These are phyloP conservation scores for Phialophora chinensis DNA, from an alignment of 2,329 filamentous ascomycete genomes.

Conservation along the genomic window DNA sequence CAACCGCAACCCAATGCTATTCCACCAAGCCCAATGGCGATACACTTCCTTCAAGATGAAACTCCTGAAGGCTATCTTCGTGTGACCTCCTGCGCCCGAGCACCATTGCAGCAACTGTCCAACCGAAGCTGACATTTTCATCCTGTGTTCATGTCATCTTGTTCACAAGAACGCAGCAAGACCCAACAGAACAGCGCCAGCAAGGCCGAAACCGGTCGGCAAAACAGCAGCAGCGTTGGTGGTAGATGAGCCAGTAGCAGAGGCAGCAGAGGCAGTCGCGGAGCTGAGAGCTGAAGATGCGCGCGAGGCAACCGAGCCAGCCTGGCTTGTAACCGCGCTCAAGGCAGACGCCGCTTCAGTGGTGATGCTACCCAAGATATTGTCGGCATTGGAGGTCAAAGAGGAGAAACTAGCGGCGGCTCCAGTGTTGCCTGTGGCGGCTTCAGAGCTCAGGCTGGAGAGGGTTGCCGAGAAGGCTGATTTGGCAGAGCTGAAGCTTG, in stretches of 20 bases:
- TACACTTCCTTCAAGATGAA: background rate
- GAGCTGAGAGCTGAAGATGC: conserved; percentile 25
- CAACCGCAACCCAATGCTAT: background rate
- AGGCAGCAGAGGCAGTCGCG: conserved; percentile 15
- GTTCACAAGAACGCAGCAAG: conserved; percentile 33
- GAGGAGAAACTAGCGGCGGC: conserved; percentile 27
- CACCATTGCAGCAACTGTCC: background rate
- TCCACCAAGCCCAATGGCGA: background rate
- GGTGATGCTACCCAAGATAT: conserved; percentile 25
- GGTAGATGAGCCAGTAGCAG: conserved; percentile 14
- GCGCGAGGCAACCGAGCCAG: conserved; percentile 18
- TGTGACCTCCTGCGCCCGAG: background rate
- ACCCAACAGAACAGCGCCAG: conserved; percentile 31
- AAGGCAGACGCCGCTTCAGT: conserved; percentile 24
- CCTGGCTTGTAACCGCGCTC: conserved; percentile 26
- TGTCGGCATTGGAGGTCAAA: conserved; percentile 26
- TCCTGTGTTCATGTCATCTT: background rate
- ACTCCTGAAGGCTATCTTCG: background rate
- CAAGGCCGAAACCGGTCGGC: conserved; percentile 29
- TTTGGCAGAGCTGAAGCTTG: conserved; percentile 26
- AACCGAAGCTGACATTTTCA: background rate
- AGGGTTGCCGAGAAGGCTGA: conserved; percentile 27
- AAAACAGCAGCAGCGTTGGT: conserved; percentile 30
- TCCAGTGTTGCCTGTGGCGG: conserved; percentile 23
- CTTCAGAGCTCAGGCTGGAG: conserved; percentile 30